Conservation (phyloP, 2,329 filamentous ascomycete genomes). For the Claviceps quebecensis region DNA sequence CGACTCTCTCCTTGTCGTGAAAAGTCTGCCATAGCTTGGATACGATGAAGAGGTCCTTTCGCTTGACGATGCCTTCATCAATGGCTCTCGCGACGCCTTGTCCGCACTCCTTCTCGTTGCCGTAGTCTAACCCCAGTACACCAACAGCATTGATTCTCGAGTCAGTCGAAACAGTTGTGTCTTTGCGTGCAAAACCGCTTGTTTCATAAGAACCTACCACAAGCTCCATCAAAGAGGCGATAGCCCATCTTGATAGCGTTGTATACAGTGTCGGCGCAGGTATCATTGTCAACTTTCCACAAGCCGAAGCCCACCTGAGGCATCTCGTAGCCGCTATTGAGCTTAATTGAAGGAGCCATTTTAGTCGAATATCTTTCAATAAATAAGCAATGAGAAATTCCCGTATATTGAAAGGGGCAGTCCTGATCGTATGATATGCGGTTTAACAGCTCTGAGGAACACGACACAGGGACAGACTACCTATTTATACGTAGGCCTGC, state of each 20-base stretch:
- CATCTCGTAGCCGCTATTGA: conserved; percentile 55
- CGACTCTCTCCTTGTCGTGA: conserved; percentile 66
- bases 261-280: conserved; percentile 64
- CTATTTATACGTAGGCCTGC: background rate
- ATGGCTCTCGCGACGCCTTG: conserved; percentile 67
- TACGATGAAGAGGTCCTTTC: conserved; percentile 80
- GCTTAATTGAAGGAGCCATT: conserved; percentile 36
- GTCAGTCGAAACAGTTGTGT: background rate
- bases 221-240: conserved; percentile 46
- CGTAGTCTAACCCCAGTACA: conserved; percentile 42
- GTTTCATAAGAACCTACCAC: conserved; percentile 10
- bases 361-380: background rate
- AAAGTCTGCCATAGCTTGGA: conserved; percentile 91
- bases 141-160: background rate
- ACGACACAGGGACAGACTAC: background rate
- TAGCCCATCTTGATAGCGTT: conserved; percentile 54
- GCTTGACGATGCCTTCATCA: conserved; percentile 66
- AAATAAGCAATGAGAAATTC: background rate
- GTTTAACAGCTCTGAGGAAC: background rate
- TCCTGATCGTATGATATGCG: background rate
- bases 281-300: conserved; percentile 70
- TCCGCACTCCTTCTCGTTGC: conserved; percentile 67
- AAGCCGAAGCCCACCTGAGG: conserved; percentile 65
- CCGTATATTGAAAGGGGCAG: too few relatives aligned
- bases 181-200: background rate